phyloP scores from a whole-genome alignment of 495 filamentous ascomycete species.

The Penicillium lividum region DNA sequence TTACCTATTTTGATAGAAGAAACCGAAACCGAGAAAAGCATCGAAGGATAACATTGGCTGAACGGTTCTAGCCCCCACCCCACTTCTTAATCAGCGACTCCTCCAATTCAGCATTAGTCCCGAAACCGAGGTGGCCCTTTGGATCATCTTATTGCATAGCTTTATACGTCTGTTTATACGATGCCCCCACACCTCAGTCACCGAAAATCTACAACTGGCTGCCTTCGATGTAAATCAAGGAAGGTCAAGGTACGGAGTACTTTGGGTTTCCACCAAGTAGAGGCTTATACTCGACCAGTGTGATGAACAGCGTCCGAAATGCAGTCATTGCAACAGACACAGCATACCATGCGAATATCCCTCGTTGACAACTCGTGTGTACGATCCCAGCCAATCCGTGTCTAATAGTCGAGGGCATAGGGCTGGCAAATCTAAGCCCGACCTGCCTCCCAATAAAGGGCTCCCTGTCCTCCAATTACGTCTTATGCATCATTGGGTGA shows the following conservation, averaged over 20 bases:
- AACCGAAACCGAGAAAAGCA: slow-evolving; percentile 16
- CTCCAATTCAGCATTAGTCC: slow-evolving; percentile 3
- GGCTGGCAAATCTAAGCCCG: slow-evolving; percentile 2
- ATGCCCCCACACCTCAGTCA: slow-evolving; percentile 32
- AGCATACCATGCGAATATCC: slow-evolving; percentile 20
- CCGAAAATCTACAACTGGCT: slow-evolving; percentile 47
- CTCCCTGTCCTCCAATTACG: slow-evolving; percentile 23
- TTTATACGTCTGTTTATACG: neutral
- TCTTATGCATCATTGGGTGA: slow-evolving; percentile 27
- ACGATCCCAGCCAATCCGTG: slow-evolving; percentile 13
- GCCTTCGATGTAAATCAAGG: slow-evolving; percentile 48
- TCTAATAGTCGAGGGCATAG: neutral
- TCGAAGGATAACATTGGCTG: neutral
- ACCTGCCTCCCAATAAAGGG: slow-evolving; percentile 10
- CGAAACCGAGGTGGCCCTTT: slow-evolving; percentile 9
- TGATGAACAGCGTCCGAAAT: slow-evolving; percentile 22
- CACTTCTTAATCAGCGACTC: neutral
- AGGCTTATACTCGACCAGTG: slow-evolving; percentile 9
- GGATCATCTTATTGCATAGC: neutral
- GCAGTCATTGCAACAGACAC: slow-evolving; percentile 26
- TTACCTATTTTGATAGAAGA: slow-evolving; percentile 15
- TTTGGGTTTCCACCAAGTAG: neutral
- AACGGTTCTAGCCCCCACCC: neutral
- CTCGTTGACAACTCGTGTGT: slow-evolving; percentile 16
- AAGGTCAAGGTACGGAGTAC: slow-evolving; percentile 41